Percentiles rank a stretch among this genome's conserved stretches.
Conservation (phyloP, 2,329 filamentous ascomycete genomes). For the Nothophaeocryptopus gaeumannii region DNA sequence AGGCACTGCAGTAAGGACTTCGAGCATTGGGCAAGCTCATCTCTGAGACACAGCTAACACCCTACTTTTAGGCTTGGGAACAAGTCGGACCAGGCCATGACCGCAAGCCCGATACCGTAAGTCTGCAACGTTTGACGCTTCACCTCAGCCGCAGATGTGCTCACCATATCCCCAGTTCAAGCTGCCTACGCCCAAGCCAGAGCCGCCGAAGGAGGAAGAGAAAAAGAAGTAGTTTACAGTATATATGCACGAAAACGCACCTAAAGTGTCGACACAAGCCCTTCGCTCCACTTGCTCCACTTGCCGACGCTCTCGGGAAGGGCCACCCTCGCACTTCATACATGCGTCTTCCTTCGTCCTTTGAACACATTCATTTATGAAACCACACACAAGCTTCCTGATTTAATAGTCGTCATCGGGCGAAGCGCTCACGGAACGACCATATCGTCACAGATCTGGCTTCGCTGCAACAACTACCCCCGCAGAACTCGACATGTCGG, state of each 20-base stretch:
- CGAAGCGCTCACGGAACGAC: no score
- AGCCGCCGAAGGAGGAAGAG: constrained; percentile 83
- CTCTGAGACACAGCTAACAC: neutral
- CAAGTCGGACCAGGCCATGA: constrained; percentile 70
- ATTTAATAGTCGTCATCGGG: no score
- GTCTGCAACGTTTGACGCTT: constrained; percentile 4
- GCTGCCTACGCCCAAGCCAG: constrained; percentile 90
- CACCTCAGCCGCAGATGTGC: neutral
- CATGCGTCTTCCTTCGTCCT: no score
- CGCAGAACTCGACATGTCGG: constrained; percentile 29
- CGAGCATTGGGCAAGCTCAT: constrained; percentile 1
- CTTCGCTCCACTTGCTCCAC: no score
- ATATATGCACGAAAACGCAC: no score
- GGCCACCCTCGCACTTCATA: no score
- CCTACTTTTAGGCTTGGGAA: constrained; percentile 51
- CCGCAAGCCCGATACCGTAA: constrained; percentile 68
- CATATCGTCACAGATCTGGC: no score
- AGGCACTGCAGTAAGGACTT: constrained; percentile 39
- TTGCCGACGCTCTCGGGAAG: no score
- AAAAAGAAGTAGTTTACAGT: constrained; percentile 61
- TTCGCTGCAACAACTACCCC: no score
- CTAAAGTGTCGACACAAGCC: no score
- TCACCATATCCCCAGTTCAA: constrained; percentile 63
- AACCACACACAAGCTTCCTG: no score
- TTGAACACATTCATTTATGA: no score